Conservation (phyloP, 371 early-diverging fungal genomes). For the Circinella umbellata region DNA sequence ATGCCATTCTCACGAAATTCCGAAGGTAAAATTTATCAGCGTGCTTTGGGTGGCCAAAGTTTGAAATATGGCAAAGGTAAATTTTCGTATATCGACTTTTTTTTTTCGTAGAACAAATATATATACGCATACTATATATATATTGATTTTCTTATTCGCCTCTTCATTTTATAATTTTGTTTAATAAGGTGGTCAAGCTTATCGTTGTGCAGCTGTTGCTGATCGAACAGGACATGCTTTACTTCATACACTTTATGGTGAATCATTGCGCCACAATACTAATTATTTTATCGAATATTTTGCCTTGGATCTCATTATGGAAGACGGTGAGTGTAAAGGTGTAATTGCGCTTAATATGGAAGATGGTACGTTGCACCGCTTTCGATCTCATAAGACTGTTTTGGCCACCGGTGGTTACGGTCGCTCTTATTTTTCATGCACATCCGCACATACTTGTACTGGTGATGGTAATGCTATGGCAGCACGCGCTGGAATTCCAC, state of each 20-base stretch:
- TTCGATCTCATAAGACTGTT: slow-evolving; percentile 97
- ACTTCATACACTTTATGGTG: slow-evolving; percentile 96
- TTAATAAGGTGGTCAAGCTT: slow-evolving; percentile 91
- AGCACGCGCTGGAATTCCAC: slow-evolving; percentile 86
- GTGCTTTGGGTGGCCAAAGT: slow-evolving; percentile 97
- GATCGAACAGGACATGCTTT: slow-evolving; percentile 98
- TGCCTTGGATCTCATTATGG: slow-evolving; percentile 98
- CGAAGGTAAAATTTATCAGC: slow-evolving; percentile 97
- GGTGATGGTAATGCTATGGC: slow-evolving; percentile 99
- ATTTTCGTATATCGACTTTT: no score
- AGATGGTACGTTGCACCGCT: slow-evolving; percentile 97
- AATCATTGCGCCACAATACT: slow-evolving; percentile 94
- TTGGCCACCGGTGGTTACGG: slow-evolving; percentile 99
- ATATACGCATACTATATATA: not conserved
- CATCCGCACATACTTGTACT: slow-evolving; percentile 98
- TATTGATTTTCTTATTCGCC: not conserved
- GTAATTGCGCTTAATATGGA: slow-evolving; percentile 96
- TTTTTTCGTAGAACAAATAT: not conserved
- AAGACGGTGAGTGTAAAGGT: slow-evolving; percentile 96
- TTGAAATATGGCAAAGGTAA: slow-evolving; percentile 87
- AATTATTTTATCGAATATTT: slow-evolving; percentile 99
- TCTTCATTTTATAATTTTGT: not conserved
- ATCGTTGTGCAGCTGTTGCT: slow-evolving; percentile 97
- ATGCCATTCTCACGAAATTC: slow-evolving; percentile 97
- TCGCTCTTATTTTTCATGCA: slow-evolving; percentile 98